Conservation (phyloP, 148 eudicot genomes). For the Cornus florida region DNA sequence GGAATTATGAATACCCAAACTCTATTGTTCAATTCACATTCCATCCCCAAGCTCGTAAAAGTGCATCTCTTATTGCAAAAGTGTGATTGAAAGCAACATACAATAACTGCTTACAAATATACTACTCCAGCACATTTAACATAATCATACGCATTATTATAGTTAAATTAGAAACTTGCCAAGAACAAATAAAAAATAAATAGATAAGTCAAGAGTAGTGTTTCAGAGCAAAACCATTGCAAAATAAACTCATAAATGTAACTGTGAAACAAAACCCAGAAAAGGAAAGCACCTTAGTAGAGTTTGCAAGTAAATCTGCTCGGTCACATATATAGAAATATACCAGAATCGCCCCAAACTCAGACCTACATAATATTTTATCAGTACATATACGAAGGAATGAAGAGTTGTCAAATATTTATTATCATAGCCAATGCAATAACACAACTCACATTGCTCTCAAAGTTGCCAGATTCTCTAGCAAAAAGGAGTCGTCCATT, state of each 20-base stretch:
- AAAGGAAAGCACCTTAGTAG: slow-evolving; percentile 62
- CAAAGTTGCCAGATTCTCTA: slow-evolving; percentile 73
- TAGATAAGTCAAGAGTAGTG: neutral
- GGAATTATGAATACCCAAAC: neutral
- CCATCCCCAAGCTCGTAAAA: neutral
- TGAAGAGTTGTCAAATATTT: slow-evolving; percentile 1
- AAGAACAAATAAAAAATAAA: too few species aligned
- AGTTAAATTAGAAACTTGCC: neutral
- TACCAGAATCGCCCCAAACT: slow-evolving; percentile 68
- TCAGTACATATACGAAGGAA: slow-evolving; percentile 10
- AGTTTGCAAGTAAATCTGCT: slow-evolving; percentile 64
- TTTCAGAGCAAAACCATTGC: too few species aligned
- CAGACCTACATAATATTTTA: slow-evolving; percentile 51
- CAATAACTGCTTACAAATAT: neutral
- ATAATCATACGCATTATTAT: too few species aligned
- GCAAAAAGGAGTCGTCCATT: slow-evolving; percentile 87
- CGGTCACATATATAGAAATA: slow-evolving; percentile 89
- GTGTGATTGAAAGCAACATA: neutral
- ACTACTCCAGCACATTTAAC: neutral
- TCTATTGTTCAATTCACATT: neutral
- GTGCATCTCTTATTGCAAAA: neutral
- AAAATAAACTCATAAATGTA: too few species aligned
- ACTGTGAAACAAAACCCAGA: neutral
- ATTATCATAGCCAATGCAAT: neutral
- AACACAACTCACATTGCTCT: slow-evolving; percentile 79